Percentiles rank a stretch among this genome's conserved stretches.
Evolutionary conservation across 805 yeast species (phyloP).

Genomic region (Starmerella powellii): DNA sequence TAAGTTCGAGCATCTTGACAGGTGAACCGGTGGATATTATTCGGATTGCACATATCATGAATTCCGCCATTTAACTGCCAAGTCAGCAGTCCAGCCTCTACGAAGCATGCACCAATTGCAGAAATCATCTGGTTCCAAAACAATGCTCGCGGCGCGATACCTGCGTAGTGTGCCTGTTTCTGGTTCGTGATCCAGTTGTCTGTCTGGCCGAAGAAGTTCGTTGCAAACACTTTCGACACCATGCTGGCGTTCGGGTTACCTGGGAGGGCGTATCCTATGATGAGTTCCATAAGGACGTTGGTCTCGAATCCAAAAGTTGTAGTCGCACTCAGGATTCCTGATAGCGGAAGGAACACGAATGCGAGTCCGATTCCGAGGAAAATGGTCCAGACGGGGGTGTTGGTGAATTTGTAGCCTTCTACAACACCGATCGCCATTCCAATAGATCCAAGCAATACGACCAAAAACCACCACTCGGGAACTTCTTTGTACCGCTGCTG

Average conservation of each 20-base stretch:
- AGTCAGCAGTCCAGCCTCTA: conserved; percentile 27
- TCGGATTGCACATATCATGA: conserved; percentile 24
- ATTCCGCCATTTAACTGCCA: conserved; percentile 29
- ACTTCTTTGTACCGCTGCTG: conserved; percentile 48
- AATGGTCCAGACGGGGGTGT: conserved; percentile 51
- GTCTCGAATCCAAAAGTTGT: conserved; percentile 40
- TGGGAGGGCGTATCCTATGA: conserved; percentile 45
- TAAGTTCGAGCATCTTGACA: conserved; percentile 33
- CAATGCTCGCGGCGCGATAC: conserved; percentile 47
- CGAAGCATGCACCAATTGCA: conserved; percentile 22
- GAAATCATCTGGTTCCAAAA: conserved; percentile 38
- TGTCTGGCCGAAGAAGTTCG: conserved; percentile 53
- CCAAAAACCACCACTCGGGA: conserved; percentile 46
- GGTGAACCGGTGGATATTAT: conserved; percentile 27
- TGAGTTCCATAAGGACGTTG: conserved; percentile 39
- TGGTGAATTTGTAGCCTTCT: conserved; percentile 26
- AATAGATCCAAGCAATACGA: conserved; percentile 35
- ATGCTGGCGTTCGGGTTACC: conserved; percentile 44
- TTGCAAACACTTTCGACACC: conserved; percentile 42
- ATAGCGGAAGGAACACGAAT: conserved; percentile 40
- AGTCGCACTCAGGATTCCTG: conserved; percentile 37
- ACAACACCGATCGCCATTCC: conserved; percentile 38
- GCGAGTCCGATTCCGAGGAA: conserved; percentile 43
- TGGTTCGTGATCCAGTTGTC: conserved; percentile 44
- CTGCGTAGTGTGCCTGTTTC: conserved; percentile 46